Base-by-base conservation (phyloP, 1,284 basidiomycete genomes). In the Leccinum fuscescens region DNA sequence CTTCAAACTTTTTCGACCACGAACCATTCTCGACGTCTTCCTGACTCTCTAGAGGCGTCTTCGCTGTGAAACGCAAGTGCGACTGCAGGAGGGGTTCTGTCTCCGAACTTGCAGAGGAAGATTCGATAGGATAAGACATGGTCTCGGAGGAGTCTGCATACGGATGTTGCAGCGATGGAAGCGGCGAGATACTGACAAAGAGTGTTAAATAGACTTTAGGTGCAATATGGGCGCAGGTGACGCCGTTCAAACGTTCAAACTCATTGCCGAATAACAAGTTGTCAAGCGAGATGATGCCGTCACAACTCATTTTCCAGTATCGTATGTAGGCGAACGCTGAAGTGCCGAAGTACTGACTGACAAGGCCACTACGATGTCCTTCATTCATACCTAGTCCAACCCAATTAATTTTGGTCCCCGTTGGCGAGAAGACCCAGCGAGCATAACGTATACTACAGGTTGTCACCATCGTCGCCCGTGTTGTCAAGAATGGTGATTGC, bases 51-150 rank as follows among this genome's bases (percentile, higher is more conserved):
- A n/a, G 9, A 20, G 46, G 17, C 7, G 1, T 5, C 11, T 20
- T 57, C 7, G 37, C 3, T 20, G 8, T 12, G 14, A 22, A 52
- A 22, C 15, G 54, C 6, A 14, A 48, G 7, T 24, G 57, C 0
- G 61, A 59, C 17, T 27, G 52, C 31, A 69, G 66, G 9, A 69
- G 65, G 6, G 70, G 70, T 15, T 71, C 71, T 12, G 64, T 67
- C 31, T 72, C 69, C 29, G 57, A 63, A 22, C 24, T 58, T 24
- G 54, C 42, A 14, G 58, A 49, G 12, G 59, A 37, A 2, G 39
- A 9, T 5, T 31, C 20, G 7, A 7, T 22, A 27, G n/a, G 11
- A 15, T 64, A 29, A 3, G 17, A 50, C 65, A 69, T 68, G 27
- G 6, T 31, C 35, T 35, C 3, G 2, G 3, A 1, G 14, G 27